Evolutionary conservation across 768 basidiomycete species (phyloP), one percentile per base, ranked within the genome.

Genomic region (Tulasnella sp.): DNA sequence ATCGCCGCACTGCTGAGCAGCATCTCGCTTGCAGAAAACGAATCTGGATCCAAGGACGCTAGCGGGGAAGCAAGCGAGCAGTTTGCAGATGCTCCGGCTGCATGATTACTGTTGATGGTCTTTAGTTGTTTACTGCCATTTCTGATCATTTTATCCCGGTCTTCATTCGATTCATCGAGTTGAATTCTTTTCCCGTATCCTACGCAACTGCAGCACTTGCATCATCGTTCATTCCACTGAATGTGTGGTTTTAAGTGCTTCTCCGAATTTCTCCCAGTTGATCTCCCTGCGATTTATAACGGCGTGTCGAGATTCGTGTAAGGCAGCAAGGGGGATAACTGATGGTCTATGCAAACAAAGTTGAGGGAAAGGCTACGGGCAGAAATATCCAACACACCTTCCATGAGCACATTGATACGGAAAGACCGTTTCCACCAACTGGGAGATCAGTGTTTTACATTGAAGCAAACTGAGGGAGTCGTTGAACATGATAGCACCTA

Each of bases 391-490:
- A 71, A 76, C 83, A 34, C 49, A 91, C 93, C 93, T 87, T 81
- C 97, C 97, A 83, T 99, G 97, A 39, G 97, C 97, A 83, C 97
- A 99, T 81, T 94, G 93, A 83, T 97, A 98, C 1, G 97, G 96
- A 80, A 93, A 91, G 3, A 87, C 86, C 2, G 94, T 94, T 78
- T 86, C 82, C 11, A 91, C 86, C 37, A 99, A 86, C 79, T 89
- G 87, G 7, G 81, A 79, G 67, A 99, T 85, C 54, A 99, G 87
- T 68, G 85, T 84, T 79, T 87, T 82, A 82, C 94, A 93, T 81
- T 97, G 94, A 42, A 85, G 85, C 8, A 84, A 74, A 17, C 85
- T 88, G 70, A 99, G 85, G 0, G 85, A 77, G 81, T 99, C 96
- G 79, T 96, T 96, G 86, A 97, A 97, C 95, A 98, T 97, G 82